Conservation (phyloP, 106 monocot genomes). For the Cymbidium sinense region DNA sequence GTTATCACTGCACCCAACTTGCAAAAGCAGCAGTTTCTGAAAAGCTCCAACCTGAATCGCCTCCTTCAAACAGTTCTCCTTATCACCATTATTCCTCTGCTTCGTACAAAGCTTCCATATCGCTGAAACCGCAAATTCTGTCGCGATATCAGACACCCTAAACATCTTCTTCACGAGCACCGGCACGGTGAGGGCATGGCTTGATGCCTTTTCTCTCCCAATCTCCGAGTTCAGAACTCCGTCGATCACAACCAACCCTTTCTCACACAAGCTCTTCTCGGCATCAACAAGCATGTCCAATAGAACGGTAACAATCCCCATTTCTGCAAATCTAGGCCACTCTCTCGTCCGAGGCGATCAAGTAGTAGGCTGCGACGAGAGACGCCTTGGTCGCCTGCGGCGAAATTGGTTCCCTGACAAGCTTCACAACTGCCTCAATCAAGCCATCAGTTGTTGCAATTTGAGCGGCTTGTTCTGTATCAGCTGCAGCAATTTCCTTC, state of each 20-base stretch:
- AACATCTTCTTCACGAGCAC: slow-evolving; percentile 30
- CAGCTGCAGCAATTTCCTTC: slow-evolving; percentile 18
- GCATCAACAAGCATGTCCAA: slow-evolving; percentile 57
- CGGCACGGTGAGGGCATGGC: slow-evolving; percentile 42
- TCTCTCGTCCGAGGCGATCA: slow-evolving; percentile 12
- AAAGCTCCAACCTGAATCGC: slow-evolving; percentile 32
- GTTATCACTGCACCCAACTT: slow-evolving; percentile 24
- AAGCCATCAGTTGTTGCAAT: slow-evolving; percentile 16
- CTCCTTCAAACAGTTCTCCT: neutral
- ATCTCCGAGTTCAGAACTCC: slow-evolving; percentile 16
- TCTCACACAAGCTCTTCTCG: slow-evolving; percentile 65
- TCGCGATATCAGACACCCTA: slow-evolving; percentile 8
- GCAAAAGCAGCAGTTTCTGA: slow-evolving; percentile 49
- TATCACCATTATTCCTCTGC: neutral
- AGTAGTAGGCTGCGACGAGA: slow-evolving; percentile 24
- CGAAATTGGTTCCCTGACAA: slow-evolving; percentile 33
- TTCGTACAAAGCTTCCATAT: slow-evolving; percentile 15
- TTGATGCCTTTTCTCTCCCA: slow-evolving; percentile 30
- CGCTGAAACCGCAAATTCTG: slow-evolving; percentile 12
- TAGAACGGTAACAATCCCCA: slow-evolving; percentile 31
- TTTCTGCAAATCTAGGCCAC: slow-evolving; percentile 24
- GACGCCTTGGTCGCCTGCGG: slow-evolving; percentile 40
- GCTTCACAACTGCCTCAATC: slow-evolving; percentile 18
- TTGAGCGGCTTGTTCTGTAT: neutral
- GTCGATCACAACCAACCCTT: slow-evolving; percentile 52